Conservation (phyloP, 2,329 filamentous ascomycete genomes). For the Aureobasidium sp. region DNA sequence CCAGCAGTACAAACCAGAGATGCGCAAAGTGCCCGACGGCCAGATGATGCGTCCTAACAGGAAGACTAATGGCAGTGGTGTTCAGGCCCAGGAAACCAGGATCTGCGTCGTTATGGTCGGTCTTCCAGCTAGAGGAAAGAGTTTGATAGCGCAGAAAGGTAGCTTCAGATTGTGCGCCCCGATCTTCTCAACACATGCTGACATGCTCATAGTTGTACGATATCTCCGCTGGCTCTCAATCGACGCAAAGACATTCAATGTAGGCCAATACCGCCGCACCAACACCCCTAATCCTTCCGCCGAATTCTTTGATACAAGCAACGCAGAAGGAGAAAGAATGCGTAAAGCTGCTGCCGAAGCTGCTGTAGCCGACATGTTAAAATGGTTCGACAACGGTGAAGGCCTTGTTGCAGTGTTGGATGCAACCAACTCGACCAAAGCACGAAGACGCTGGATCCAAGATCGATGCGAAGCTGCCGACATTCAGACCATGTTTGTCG, state of each 20-base stretch:
- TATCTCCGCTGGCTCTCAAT: slow-evolving; percentile 97
- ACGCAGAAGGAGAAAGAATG: slow-evolving; percentile 82
- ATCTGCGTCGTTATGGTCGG: slow-evolving; percentile 99
- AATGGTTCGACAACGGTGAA: slow-evolving; percentile 72
- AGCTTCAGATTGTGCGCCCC: no score
- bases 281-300: slow-evolving; percentile 85
- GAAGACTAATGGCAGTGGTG: slow-evolving; percentile 56
- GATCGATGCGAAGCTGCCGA: slow-evolving; percentile 67
- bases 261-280: slow-evolving; percentile 87
- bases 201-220: slow-evolving; percentile 37
- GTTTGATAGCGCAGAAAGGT: slow-evolving; percentile 96
- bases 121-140: slow-evolving; percentile 90
- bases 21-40: slow-evolving; percentile 13
- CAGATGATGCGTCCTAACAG: slow-evolving; percentile 18
- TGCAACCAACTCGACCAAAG: slow-evolving; percentile 92
- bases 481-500: slow-evolving; percentile 89
- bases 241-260: slow-evolving; percentile 90
- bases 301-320: slow-evolving; percentile 90
- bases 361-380: slow-evolving; percentile 86
- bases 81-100: slow-evolving; percentile 89
- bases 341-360: slow-evolving; percentile 84
- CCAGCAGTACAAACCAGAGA: slow-evolving; percentile 18
- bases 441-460: slow-evolving; percentile 82
- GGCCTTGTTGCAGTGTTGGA: slow-evolving; percentile 91
- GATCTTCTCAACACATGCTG: not conserved